Evolutionary conservation across 257 asterid species (phyloP), one percentile per base, ranked within the genome.

Genomic region (Ligustrum vulgare): DNA sequence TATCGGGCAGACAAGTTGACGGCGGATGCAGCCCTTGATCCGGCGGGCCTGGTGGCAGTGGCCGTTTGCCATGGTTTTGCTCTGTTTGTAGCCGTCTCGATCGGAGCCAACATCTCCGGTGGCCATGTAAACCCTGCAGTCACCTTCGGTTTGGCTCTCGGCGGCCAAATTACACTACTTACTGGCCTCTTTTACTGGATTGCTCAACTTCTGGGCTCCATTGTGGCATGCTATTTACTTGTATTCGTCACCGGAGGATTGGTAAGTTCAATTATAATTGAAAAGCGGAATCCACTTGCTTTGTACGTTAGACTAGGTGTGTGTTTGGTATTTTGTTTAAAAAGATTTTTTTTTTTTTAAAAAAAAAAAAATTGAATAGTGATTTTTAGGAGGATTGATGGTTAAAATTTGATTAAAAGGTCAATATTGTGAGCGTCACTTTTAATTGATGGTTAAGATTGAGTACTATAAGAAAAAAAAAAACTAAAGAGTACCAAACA

Each of bases 91-190:
- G 91, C 97, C 2, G 98, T 92, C n/a, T 68, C 97, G 12, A 75
- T 92, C 16, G 96, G 84, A 1, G 97, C 98, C 71, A 92, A 92
- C 91, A 91, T 92, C 87, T 92, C 97, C 74, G 97, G 97, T 16
- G 95, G 95, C 65, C 97, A 90, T 45, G 97, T 91, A 18, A 91
- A 91, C 87, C 97, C 97, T 4, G 97, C 97, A 34, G 97, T 92
- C 33, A 92, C 97, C 65, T 90, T 92, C 9, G 97, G 97, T 3
- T 82, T 92, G 81, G 97, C 95, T 31, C 74, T 89, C n/a, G 98
- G 98, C 0, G 98, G 98, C 1, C 98, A 92, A 64, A 91, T 92
- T 75, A 92, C 98, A 56, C 31, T 92, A 71, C 86, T 92, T 78
- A 91, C 97, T 51, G 94, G 97, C 1, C 47, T 92, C 73, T 82